These are phyloP conservation scores for Orbilia blumenaviensis DNA, from an alignment of 2,329 filamentous ascomycete genomes.

Conservation along the genomic window DNA sequence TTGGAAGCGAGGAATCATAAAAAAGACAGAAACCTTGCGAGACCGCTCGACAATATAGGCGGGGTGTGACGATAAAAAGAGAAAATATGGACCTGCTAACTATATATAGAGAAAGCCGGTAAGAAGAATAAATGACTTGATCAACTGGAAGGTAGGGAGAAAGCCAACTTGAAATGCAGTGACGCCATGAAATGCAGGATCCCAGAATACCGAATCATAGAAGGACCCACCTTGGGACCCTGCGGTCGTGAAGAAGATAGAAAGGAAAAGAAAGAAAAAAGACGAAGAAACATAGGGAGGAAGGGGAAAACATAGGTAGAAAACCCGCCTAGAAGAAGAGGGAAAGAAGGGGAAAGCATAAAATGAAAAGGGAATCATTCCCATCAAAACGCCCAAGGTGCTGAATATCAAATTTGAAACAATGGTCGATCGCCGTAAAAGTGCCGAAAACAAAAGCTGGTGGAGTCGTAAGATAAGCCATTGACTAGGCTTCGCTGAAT, in stretches of 20 bases:
- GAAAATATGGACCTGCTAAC: not conserved
- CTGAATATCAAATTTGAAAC: conserved; percentile 7
- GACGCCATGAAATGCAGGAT: conserved; percentile 45
- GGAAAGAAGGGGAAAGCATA: not conserved
- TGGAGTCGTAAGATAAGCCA: not conserved
- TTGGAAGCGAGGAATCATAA: not conserved
- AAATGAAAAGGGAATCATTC: not conserved
- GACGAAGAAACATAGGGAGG: not conserved
- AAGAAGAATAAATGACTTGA: not conserved
- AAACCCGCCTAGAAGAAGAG: too few relatives aligned
- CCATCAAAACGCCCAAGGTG: conserved; percentile 44
- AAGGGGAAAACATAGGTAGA: not conserved
- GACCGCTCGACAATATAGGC: conserved; percentile 16
- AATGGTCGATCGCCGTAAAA: conserved; percentile 8
- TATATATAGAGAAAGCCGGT: not conserved
- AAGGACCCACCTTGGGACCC: conserved; percentile 26
- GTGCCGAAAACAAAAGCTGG: not conserved
- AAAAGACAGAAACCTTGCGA: not conserved
- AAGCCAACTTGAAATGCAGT: not conserved
- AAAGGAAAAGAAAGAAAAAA: not conserved
- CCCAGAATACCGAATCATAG: conserved; percentile 25
- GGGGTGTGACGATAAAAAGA: not conserved
- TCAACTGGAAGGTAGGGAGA: not conserved
- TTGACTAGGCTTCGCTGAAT: not conserved
- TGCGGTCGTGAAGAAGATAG: too few relatives aligned